Base-by-base conservation (phyloP, 306 rosid species). In the Lathyrus aphaca region DNA sequence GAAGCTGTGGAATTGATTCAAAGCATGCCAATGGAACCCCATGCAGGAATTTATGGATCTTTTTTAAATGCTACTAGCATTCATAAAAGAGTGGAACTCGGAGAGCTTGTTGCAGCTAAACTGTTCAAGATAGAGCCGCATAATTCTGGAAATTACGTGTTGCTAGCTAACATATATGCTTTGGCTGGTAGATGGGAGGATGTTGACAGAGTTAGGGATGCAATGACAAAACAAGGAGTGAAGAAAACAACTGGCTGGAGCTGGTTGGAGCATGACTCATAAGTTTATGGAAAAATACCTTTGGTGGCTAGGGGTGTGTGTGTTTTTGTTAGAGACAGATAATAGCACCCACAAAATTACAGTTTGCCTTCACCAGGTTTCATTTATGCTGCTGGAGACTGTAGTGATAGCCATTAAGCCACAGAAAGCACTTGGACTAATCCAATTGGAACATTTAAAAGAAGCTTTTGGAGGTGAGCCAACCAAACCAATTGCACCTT, bases 31-130 rank as follows among this genome's bases (percentile, higher is more conserved):
- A 82, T 78, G 86, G 64, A 82, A 70, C 83, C 95, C 46, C 84
- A 88, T 69, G 95, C 83, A 13, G 91, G 91, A 74, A 82, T 86
- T 79, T 86, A 82, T 71, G 91, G 89, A 49, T 86, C 91, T 56
- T 80, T 88, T 65, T 68, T 84, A 82, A 84, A 80, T 72, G 91
- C 89, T 39, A 84, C 86, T 69, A 56, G 83, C 44, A 80, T 88
- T 72, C 86, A 88, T 71, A 88, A 77, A 74, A 64, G 17, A 68
- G 77, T 88, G 5, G 74, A 80, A 67, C 77, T 86, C 1, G 95
- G 91, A 64, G 95, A 86, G 72, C 71, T 76, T 53, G 87, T 85
- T 32, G 91, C 95, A 39, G 78, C 66, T 17, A 80, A 86, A 68
- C 84, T 86, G 72, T 84, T 82, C 75, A 82, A 82, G 79, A 78